These are phyloP conservation scores for Inga leiocalycina DNA, from an alignment of 306 rosid genomes.

Conservation along the genomic window DNA sequence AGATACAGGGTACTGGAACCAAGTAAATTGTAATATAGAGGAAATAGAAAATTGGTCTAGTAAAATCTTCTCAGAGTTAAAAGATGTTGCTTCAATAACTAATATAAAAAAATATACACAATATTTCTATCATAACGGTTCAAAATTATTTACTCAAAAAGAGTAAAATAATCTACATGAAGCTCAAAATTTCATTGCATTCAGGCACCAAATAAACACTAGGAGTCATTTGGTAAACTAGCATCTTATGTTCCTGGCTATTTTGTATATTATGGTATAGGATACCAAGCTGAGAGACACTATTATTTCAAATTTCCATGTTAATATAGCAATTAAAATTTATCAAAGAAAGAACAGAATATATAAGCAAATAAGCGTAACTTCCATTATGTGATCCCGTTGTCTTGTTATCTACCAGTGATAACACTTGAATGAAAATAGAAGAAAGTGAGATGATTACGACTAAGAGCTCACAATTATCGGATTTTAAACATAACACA, in stretches of 20 bases:
- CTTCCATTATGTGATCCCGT: background rate
- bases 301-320: background rate
- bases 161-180: background rate
- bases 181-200: conserved; percentile 22
- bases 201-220: background rate
- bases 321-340: background rate
- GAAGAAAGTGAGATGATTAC: background rate
- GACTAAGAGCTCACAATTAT: background rate
- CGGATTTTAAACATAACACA: background rate
- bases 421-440: background rate
- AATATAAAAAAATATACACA: background rate
- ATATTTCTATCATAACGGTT: conserved; percentile 16
- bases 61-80: background rate
- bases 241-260: background rate
- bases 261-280: background rate
- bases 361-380: background rate
- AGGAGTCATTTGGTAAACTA: background rate
- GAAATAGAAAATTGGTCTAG: background rate
- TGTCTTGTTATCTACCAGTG: background rate
- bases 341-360: background rate
- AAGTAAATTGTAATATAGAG: background rate
- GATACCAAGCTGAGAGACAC: background rate
- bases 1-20: background rate
- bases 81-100: background rate
- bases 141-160: conserved; percentile 5